Evolutionary conservation across 2,329 filamentous ascomycete genomes (phyloP).

Genomic region (Botrytis cinerea): DNA sequence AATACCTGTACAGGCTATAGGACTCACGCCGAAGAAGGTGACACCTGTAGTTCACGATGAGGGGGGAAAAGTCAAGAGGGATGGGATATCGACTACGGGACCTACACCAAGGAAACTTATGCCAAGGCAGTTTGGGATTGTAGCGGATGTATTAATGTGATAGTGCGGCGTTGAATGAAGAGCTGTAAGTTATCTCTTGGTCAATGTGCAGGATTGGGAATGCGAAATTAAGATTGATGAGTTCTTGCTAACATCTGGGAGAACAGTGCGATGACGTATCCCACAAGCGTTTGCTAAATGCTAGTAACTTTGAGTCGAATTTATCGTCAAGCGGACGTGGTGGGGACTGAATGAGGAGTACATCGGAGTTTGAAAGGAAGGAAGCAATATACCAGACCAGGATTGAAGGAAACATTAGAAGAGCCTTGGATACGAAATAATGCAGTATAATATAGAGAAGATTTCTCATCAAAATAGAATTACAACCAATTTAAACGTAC

Average conservation of each 20-base stretch:
- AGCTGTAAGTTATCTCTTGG: slow-evolving; percentile 5
- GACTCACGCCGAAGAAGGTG: not conserved
- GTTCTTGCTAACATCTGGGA: not conserved
- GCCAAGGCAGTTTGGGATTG: not conserved
- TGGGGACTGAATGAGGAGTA: slow-evolving; percentile 2
- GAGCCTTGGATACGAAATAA: not conserved
- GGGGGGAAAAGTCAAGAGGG: slow-evolving; percentile 4
- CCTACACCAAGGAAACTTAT: slow-evolving; percentile 1
- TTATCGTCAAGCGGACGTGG: not conserved
- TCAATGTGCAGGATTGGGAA: not conserved
- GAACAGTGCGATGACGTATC: not conserved
- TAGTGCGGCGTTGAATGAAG: not conserved
- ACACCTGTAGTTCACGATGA: not conserved
- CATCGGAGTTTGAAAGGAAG: not conserved
- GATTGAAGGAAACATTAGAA: not conserved
- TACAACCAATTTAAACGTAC: not conserved
- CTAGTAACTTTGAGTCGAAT: not conserved
- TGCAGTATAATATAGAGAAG: not conserved
- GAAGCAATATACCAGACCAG: slow-evolving; percentile 12
- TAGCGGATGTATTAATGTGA: not conserved
- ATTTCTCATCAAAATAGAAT: not conserved
- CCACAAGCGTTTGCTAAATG: not conserved
- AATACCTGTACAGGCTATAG: slow-evolving; percentile 8
- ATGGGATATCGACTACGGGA: not conserved
- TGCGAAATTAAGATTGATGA: not conserved